Evolutionary conservation across 2,329 filamentous ascomycete species (phyloP).

Genomic region (Sporothrix brasiliensis): DNA sequence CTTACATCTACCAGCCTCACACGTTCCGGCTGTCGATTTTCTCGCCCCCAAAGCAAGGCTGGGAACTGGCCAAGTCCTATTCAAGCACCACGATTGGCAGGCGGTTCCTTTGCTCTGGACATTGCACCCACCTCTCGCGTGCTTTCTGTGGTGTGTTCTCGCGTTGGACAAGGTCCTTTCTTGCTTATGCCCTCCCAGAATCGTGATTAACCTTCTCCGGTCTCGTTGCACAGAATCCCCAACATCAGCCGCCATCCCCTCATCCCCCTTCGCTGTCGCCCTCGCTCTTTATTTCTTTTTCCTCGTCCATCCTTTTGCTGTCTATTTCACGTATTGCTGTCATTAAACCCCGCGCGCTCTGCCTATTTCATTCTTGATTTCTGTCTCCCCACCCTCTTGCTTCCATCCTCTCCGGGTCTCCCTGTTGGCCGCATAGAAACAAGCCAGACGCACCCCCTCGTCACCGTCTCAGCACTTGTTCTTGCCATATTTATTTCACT

Average conservation of each 20-base stretch:
- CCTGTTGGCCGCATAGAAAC: slow-evolving; percentile 6
- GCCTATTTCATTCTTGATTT: neutral
- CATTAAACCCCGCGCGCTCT: neutral
- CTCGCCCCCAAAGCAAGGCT: slow-evolving; percentile 14
- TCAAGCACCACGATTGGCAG: neutral
- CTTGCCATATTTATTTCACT: slow-evolving; percentile 20
- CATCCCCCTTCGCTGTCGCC: slow-evolving; percentile 4
- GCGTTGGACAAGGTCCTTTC: neutral
- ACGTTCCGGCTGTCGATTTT: neutral
- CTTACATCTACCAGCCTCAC: neutral
- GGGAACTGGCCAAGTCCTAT: neutral
- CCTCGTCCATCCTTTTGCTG: neutral
- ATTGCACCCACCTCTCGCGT: neutral
- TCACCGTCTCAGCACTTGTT: slow-evolving; percentile 12
- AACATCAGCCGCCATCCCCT: slow-evolving; percentile 21
- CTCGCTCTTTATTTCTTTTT: neutral
- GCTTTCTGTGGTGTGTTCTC: slow-evolving; percentile 11
- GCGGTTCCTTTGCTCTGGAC: neutral
- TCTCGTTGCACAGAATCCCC: neutral
- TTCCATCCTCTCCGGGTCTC: neutral
- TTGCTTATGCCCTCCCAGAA: neutral
- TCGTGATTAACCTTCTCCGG: slow-evolving; percentile 5
- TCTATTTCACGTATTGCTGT: neutral
- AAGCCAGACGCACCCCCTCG: slow-evolving; percentile 1
- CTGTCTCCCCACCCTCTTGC: neutral